Evolutionary conservation across 192 early-diverging fungal species (phyloP), one percentile per base, ranked within the genome.

Genomic region (Lobosporangium transversale): DNA sequence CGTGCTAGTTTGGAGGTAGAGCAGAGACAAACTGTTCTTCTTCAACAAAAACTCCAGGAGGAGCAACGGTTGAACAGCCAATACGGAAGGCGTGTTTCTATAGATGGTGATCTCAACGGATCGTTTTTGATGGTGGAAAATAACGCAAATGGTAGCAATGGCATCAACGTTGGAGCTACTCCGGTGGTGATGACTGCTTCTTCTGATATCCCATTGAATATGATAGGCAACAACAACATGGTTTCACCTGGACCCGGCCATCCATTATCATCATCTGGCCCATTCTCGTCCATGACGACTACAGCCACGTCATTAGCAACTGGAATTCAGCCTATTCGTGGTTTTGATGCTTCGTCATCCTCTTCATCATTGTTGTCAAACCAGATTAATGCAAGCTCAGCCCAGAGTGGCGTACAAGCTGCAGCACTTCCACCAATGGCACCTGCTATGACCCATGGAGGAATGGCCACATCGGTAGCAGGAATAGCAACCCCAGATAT

Each of bases 111-210:
- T 0, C 14, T 67, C 14, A 76, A 62, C 30, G 59, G 63, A 0
- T 76, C 73, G 1, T 76, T 57, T 43, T 23, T 62, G n/a, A 76
- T 76, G 73, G 33, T 59, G n/a, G 70, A 75, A 17, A 36, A 31
- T 10, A 23, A 48, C 30, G 31, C 20, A 9, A 48, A 35, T 54
- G n/a, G 2, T 4, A 17, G 14, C 53, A 54, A 35, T 27, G 35
- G 35, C 53, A 15, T 5, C 53, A 33, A 31, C 53, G 29, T 17
- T 7, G 11, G 24, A 5, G 18, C 5, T 12, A 23, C 27, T 8
- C 18, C 17, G 30, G 29, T 12, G 15, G 31, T 53, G 51, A 1
- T 18, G 6, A 15, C 15, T 32, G 51, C 27, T 32, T 9, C 12
- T 32, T 20, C 51, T 18, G 51, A 53, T 32, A 32, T 2, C n/a